These are phyloP conservation scores for Gloeostereum incarnatum DNA, from an alignment of 768 basidiomycete species.

Conservation along the genomic window DNA sequence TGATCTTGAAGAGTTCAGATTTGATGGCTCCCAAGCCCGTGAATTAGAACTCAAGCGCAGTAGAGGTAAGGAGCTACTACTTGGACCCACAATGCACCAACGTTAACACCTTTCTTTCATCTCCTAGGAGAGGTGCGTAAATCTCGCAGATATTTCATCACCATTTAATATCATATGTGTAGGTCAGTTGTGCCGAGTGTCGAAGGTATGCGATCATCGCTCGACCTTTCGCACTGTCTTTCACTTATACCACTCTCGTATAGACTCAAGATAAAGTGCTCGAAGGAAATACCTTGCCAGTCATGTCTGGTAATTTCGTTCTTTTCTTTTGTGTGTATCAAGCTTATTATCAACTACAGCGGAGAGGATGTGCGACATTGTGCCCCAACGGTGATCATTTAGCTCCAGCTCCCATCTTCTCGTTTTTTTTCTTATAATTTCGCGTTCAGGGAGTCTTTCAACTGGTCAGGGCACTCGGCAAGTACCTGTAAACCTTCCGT, in stretches of 20 bases:
- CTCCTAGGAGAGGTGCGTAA: conserved; percentile 17
- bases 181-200: conserved; percentile 78
- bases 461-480: conserved; percentile 76
- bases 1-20: conserved; percentile 39
- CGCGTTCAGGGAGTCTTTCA: conserved; percentile 49
- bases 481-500: conserved; percentile 4
- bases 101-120: conserved; percentile 7
- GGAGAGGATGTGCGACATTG: conserved; percentile 58
- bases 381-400: conserved; percentile 75
- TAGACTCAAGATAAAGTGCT: conserved; percentile 77
- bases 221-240: conserved; percentile 8
- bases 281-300: conserved; percentile 75
- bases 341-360: conserved; percentile 19
- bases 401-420: conserved; percentile 12
- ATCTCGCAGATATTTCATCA: conserved; percentile 13
- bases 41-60: conserved; percentile 71
- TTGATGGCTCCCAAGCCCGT: conserved; percentile 41
- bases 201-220: conserved; percentile 60
- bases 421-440: neutral
- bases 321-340: conserved; percentile 1
- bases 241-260: conserved; percentile 12
- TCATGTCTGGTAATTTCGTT: conserved; percentile 49
- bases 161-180: conserved; percentile 6
- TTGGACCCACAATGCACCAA: conserved; percentile 1
- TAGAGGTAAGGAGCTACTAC: conserved; percentile 29